Evolutionary conservation across 352 stramenopile genomes (phyloP).

Genomic region (Phytopythium chamaehyphon): DNA sequence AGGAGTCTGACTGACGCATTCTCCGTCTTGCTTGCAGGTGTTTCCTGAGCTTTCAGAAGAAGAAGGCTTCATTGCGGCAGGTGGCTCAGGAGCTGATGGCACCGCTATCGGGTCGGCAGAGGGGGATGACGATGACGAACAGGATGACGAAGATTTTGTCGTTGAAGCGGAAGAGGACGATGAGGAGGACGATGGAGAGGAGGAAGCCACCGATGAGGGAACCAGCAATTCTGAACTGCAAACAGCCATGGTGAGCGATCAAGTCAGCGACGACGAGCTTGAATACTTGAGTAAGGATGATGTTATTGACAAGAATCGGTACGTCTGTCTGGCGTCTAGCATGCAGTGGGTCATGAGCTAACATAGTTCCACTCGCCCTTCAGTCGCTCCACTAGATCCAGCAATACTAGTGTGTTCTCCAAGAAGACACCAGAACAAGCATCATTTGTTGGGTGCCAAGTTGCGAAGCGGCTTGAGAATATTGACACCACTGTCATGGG

Average conservation of each 20-base stretch:
- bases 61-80: constrained; percentile 9
- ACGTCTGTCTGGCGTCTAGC: constrained; percentile 9
- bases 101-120: constrained; percentile 6
- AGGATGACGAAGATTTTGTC: constrained; percentile 55
- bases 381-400: constrained; percentile 3
- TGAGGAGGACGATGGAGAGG: constrained; percentile 4
- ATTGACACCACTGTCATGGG: constrained; percentile 39
- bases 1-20: not conserved
- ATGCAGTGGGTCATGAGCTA: no score
- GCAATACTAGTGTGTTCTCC: no score
- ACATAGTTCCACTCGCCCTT: not conserved
- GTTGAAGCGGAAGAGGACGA: constrained; percentile 21
- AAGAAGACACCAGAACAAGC: not conserved
- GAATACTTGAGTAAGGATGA: constrained; percentile 44
- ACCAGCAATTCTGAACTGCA: not conserved
- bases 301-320: constrained; percentile 50
- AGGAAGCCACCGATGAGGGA: not conserved
- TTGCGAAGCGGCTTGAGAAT: constrained; percentile 28
- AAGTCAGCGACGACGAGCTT: constrained; percentile 15
- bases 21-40: constrained; percentile 10
- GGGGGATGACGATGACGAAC: constrained; percentile 33
- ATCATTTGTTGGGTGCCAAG: constrained; percentile 32
- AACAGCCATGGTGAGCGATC: constrained; percentile 2
- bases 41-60: constrained; percentile 50
- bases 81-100: no score